Conservation (phyloP, 208 protist species). For the Crithidia mellificae region DNA sequence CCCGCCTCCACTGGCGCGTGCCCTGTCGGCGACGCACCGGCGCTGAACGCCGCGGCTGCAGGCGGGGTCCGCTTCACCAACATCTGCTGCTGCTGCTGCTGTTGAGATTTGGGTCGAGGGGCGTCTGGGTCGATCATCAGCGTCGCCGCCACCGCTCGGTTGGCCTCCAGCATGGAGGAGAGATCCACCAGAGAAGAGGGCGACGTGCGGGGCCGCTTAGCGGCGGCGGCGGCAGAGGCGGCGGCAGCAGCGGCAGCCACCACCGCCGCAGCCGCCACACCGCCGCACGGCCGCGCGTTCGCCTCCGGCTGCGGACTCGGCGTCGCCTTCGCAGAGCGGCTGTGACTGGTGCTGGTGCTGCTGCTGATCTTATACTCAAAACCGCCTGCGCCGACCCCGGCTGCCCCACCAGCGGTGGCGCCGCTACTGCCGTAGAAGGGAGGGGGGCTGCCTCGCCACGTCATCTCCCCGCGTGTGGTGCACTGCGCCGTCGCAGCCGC, state of each 20-base stretch:
- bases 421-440: background rate
- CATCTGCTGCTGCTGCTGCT: background rate
- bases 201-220: slow-evolving; percentile 3
- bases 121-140: slow-evolving; percentile 38
- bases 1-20: too few species aligned
- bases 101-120: slow-evolving; percentile 10
- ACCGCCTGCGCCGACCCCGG: too few species aligned
- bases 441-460: background rate
- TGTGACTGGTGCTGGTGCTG: background rate
- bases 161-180: slow-evolving; percentile 3
- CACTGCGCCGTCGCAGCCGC: background rate
- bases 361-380: background rate
- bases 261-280: background rate
- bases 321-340: background rate
- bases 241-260: background rate
- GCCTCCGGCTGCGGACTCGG: background rate
- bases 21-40: too few species aligned
- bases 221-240: background rate
- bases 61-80: background rate
- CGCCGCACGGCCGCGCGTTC: background rate
- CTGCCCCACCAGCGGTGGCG: too few species aligned
- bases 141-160: slow-evolving; percentile 9
- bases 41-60: background rate
- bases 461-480: background rate
- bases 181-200: slow-evolving; percentile 7